Conservation (phyloP, 768 basidiomycete species). For the Hortiboletus campestris region DNA sequence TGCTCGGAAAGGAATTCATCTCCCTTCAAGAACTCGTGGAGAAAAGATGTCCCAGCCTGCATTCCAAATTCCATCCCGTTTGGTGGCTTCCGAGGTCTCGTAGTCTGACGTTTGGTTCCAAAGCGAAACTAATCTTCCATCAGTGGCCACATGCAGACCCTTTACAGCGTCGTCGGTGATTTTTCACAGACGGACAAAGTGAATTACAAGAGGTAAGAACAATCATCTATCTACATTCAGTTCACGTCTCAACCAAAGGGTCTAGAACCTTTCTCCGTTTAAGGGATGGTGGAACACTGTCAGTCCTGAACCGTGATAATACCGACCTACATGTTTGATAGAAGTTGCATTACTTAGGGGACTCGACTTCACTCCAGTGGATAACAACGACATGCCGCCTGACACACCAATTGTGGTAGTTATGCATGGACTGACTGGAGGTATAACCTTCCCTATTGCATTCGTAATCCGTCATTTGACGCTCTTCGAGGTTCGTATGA, state of each 20-base stretch:
- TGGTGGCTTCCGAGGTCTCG: constrained; percentile 36
- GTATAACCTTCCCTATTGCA: constrained; percentile 14
- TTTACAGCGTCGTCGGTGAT: constrained; percentile 31
- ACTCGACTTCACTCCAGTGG: constrained; percentile 33
- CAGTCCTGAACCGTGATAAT: constrained; percentile 10
- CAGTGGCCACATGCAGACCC: constrained; percentile 34
- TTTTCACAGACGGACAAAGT: constrained; percentile 32
- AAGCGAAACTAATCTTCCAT: constrained; percentile 13
- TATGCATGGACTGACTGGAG: constrained; percentile 33
- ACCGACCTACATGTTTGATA: neutral
- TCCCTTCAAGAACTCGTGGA: constrained; percentile 33
- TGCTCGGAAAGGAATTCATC: constrained; percentile 8
- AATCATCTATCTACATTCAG: neutral
- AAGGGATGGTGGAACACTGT: constrained; percentile 34
- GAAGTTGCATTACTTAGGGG: constrained; percentile 18
- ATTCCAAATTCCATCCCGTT: constrained; percentile 27
- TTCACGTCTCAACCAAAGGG: constrained; percentile 4
- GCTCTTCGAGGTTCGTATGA: constrained; percentile 73
- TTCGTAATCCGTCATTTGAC: constrained; percentile 1
- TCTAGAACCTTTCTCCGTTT: constrained; percentile 29
- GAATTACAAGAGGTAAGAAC: constrained; percentile 29
- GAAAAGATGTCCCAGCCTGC: constrained; percentile 29
- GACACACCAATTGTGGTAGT: constrained; percentile 34
- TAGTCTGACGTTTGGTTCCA: neutral
- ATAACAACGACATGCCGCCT: constrained; percentile 18